phyloP scores from a whole-genome alignment of 345 rosid species.

The Populus tremula region DNA sequence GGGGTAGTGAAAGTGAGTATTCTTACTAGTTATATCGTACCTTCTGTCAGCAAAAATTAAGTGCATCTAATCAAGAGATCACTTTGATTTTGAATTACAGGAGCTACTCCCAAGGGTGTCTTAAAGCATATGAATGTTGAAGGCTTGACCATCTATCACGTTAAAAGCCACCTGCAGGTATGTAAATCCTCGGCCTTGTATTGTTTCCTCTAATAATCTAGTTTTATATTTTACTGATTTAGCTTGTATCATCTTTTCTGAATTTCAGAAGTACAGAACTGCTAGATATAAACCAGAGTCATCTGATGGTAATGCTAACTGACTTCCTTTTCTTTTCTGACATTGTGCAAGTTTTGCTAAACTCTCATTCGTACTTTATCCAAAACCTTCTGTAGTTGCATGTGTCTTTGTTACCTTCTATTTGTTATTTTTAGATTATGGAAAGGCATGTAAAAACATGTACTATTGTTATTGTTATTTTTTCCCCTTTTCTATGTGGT shows the following conservation, averaged over 20 bases:
- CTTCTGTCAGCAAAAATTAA: slow-evolving; percentile 1
- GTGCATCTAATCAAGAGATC: slow-evolving; percentile 5
- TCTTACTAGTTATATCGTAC: slow-evolving; percentile 5
- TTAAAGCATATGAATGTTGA: slow-evolving; percentile 74
- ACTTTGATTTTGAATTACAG: slow-evolving; percentile 39
- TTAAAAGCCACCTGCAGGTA: slow-evolving; percentile 98
- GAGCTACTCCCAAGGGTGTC: slow-evolving; percentile 94
- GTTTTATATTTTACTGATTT: slow-evolving; percentile 10
- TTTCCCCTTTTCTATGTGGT: not conserved
- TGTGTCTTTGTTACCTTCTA: not conserved
- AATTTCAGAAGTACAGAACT: slow-evolving; percentile 84
- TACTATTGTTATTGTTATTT: not conserved
- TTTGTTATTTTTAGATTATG: not conserved
- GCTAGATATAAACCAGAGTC: slow-evolving; percentile 84
- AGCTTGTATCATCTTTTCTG: slow-evolving; percentile 10
- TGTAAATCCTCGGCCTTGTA: not conserved
- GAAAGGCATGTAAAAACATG: not conserved
- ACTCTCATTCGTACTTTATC: not conserved
- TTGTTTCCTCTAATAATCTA: slow-evolving; percentile 4
- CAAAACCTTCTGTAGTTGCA: not conserved
- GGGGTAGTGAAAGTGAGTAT: slow-evolving; percentile 83
- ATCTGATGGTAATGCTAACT: slow-evolving; percentile 45
- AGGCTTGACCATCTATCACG: slow-evolving; percentile 86
- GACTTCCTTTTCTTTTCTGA: slow-evolving; percentile 8
- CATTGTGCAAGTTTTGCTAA: not conserved